phyloP scores from a whole-genome alignment of 352 stramenopile species.

The Globisporangium perplexum region DNA sequence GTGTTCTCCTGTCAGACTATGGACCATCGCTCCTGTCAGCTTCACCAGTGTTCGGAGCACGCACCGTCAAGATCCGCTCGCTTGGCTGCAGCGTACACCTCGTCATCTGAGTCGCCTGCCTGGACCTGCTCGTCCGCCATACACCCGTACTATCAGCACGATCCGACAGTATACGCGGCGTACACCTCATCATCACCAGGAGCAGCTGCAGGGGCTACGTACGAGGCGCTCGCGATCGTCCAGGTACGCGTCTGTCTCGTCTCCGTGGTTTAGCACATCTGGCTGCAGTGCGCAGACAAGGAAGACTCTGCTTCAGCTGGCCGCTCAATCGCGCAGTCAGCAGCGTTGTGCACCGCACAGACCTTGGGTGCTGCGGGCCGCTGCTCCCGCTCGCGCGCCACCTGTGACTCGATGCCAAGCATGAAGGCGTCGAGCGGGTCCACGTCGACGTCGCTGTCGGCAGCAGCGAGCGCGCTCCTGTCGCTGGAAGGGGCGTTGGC shows the following conservation, averaged over 20 bases:
- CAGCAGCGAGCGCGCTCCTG: neutral
- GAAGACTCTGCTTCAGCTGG: neutral
- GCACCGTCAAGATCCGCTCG: constrained; percentile 27
- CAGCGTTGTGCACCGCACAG: neutral
- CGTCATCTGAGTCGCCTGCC: constrained; percentile 57
- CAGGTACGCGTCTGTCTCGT: constrained; percentile 24
- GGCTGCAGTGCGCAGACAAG: constrained; percentile 3
- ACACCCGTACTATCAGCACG: neutral
- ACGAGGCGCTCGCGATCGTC: constrained; percentile 16
- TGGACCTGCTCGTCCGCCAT: constrained; percentile 17
- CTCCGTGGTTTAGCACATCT: constrained; percentile 14
- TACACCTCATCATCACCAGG: neutral
- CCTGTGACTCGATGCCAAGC: constrained; percentile 71
- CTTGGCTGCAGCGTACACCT: constrained; percentile 68
- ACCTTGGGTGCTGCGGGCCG: constrained; percentile 35
- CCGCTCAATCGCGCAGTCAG: no score
- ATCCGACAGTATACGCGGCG: neutral
- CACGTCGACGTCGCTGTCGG: constrained; percentile 34
- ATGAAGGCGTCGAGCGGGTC: constrained; percentile 86
- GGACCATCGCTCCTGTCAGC: neutral
- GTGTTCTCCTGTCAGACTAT: neutral
- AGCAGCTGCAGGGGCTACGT: no score
- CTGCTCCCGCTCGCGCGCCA: constrained; percentile 32
- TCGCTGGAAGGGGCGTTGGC: neutral
- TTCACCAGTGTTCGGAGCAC: no score